A percentile compares a stretch with the other conserved stretches of the same genome.
These are phyloP conservation scores for Lolium perenne DNA, from an alignment of 176 grass and related monocot species.

Conservation along the genomic window DNA sequence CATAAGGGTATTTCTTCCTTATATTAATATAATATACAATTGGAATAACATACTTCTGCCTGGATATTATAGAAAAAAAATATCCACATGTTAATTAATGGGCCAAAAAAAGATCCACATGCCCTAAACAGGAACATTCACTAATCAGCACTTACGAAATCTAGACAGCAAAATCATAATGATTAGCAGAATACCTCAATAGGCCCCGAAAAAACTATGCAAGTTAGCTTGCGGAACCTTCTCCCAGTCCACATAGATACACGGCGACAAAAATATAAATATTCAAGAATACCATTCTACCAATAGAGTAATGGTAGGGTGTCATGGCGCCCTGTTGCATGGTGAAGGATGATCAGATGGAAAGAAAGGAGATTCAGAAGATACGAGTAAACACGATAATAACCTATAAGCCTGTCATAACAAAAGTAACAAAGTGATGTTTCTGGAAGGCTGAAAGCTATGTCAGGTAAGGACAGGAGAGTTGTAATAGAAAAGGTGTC, in stretches of 20 bases:
- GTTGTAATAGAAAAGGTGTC: background rate
- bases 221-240: background rate
- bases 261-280: background rate
- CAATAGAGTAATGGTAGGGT: background rate
- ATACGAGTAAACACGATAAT: background rate
- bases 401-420: background rate
- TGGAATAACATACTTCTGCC: background rate
- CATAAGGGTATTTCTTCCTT: background rate
- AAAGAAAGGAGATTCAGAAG: background rate
- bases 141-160: background rate
- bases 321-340: background rate
- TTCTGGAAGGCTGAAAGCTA: background rate
- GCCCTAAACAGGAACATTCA: background rate
- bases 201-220: background rate
- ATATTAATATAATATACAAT: background rate
- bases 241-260: background rate
- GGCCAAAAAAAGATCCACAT: too few species aligned
- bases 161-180: background rate
- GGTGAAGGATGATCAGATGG: background rate
- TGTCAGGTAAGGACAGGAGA: background rate
- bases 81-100: too few species aligned
- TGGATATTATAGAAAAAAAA: background rate
- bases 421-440: background rate
- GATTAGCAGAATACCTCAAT: background rate
- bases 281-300: constrained; percentile 11